Evolutionary conservation across 371 early-diverging fungal species (phyloP), one percentile per base, ranked within the genome.

Genomic region (Circinella minor): DNA sequence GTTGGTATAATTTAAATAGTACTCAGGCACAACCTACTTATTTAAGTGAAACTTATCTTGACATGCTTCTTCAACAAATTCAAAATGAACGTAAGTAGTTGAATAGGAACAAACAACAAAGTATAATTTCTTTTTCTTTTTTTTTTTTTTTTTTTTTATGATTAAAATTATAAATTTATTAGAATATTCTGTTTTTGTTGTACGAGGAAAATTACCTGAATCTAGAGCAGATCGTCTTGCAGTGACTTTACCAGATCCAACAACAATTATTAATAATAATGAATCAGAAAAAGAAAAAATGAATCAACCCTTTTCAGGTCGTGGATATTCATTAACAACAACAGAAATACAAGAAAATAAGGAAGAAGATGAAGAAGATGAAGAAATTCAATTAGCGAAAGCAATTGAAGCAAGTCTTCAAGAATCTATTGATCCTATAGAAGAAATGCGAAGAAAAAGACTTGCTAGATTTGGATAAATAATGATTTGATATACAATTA

Each of bases 1-100:
- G 90, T 18, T 90, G 92, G 92, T 92, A 92, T 74, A 92, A 92
- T 63, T 78, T 92, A 15, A 89, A 93, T 67, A 87, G 88, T 1
- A 77, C 86, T 47, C 84, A 81, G 63, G 36, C 63, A 15, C 73
- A 34, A 8, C 89, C 94, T 1, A 71, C 76, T 6, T 81, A 87
- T 68, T 79, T 93, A 54, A 86, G 89, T 15, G 89, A 91, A 34
- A 90, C 84, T 0, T 93, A 88, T 71, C 73, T 93, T 36, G 83
- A 80, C 14, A 79, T 90, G 74, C 78, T 91, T 5, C 80, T 93
- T 8, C 81, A 83, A 15, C 91, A 91, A 65, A 79, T 92, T 17
- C 80, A 91, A 63, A 74, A 70, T n/a, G 92, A 91, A 62, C 89
- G 89, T 34, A 86, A 84, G 70, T n/a, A n/a, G n/a, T n/a, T n/a